Conservation (phyloP, 768 basidiomycete genomes). For the Trametes sanguinea region DNA sequence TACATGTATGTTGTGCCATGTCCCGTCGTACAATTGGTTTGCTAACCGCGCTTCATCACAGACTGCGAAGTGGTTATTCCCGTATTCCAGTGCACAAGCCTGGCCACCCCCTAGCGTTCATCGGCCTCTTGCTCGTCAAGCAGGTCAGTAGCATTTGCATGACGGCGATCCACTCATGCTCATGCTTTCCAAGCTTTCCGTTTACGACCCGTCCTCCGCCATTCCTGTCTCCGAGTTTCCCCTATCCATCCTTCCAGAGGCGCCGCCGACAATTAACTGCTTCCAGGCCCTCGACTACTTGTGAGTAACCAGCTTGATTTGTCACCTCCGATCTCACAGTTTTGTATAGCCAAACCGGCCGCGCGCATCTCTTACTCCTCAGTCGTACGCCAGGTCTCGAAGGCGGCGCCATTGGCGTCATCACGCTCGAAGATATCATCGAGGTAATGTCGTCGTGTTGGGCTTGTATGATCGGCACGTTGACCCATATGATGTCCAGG, state of each 20-base stretch:
- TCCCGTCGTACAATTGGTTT: background rate
- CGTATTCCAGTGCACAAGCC: conserved; percentile 87
- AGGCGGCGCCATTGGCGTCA: conserved; percentile 88
- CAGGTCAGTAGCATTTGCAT: conserved; percentile 46
- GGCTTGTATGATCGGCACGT: no score
- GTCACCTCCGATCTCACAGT: no score
- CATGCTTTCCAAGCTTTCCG: conserved; percentile 60
- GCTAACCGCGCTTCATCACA: conserved; percentile 29
- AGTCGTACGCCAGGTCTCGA: conserved; percentile 79
- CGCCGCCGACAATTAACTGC: conserved; percentile 84
- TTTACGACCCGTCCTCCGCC: conserved; percentile 83
- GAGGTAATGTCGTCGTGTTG: conserved; percentile 43
- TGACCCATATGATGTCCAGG: conserved; percentile 43
- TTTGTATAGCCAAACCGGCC: conserved; percentile 77
- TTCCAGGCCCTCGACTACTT: conserved; percentile 96
- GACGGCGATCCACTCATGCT: background rate
- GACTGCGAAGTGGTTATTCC: conserved; percentile 82
- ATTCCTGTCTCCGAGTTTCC: conserved; percentile 74
- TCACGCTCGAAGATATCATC: conserved; percentile 87
- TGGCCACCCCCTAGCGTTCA: conserved; percentile 65
- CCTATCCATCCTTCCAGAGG: conserved; percentile 87
- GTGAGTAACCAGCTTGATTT: conserved; percentile 40
- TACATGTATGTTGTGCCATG: conserved; percentile 49
- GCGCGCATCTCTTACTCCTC: conserved; percentile 88
- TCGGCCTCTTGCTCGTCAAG: conserved; percentile 83